Evolutionary conservation across 2,329 filamentous ascomycete genomes (phyloP).

Genomic region (Fusarium decemcellulare): DNA sequence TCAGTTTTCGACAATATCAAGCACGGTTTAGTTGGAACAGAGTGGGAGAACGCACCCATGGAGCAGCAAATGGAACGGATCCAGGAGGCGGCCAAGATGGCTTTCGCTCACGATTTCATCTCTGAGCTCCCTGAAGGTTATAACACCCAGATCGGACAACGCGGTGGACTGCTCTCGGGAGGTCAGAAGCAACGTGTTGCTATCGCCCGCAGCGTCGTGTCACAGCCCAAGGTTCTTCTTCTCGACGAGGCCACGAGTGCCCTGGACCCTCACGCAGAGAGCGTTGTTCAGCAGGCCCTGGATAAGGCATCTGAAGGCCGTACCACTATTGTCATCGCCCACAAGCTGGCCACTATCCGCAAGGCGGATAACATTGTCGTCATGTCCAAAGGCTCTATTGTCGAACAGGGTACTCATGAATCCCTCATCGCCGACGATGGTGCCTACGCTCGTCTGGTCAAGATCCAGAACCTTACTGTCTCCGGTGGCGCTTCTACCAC

Average conservation of each 20-base stretch:
- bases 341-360: slow-evolving; percentile 61
- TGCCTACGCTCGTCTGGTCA: slow-evolving; percentile 67
- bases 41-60: slow-evolving; percentile 53
- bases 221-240: slow-evolving; percentile 72
- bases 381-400: slow-evolving; percentile 45
- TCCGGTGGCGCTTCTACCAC: slow-evolving; percentile 34
- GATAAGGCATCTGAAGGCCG: slow-evolving; percentile 66
- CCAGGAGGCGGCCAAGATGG: slow-evolving; percentile 61
- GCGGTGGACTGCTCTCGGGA: slow-evolving; percentile 75
- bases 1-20: slow-evolving; percentile 70
- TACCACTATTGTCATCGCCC: slow-evolving; percentile 75
- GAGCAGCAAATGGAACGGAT: slow-evolving; percentile 61
- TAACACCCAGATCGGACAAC: slow-evolving; percentile 72
- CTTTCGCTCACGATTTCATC: slow-evolving; percentile 67
- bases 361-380: slow-evolving; percentile 52
- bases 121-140: slow-evolving; percentile 60
- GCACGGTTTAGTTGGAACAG: slow-evolving; percentile 61
- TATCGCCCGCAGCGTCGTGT: slow-evolving; percentile 75
- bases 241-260: slow-evolving; percentile 78
- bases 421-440: slow-evolving; percentile 65
- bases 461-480: slow-evolving; percentile 54
- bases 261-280: slow-evolving; percentile 57
- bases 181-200: slow-evolving; percentile 76
- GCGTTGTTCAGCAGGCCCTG: slow-evolving; percentile 67
- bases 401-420: slow-evolving; percentile 55